A percentile compares a stretch with the other conserved stretches of the same genome.
phyloP scores from a whole-genome alignment of 495 filamentous ascomycete genomes.

The Tuber calosporum region DNA sequence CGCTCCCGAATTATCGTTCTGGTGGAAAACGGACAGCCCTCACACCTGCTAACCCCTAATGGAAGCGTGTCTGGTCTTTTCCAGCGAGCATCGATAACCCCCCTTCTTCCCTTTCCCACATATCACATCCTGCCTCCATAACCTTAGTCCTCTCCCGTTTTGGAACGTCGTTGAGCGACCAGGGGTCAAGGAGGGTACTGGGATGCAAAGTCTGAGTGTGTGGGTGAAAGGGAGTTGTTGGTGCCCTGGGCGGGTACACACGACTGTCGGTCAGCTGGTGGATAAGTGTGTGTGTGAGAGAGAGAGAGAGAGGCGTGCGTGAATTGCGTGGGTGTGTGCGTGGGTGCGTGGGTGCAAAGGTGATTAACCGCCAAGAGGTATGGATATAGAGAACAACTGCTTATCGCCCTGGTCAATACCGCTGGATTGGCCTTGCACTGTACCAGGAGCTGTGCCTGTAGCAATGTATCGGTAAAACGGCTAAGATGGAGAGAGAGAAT shows the following conservation, averaged over 20 bases:
- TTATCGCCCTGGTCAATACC: slow-evolving; percentile 21
- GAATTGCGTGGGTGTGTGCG: neutral
- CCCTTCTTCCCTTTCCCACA: slow-evolving; percentile 10
- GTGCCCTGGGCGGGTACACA: slow-evolving; percentile 28
- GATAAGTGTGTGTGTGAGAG: neutral
- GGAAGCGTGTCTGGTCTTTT: neutral
- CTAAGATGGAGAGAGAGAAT: slow-evolving; percentile 30
- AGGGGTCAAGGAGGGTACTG: slow-evolving; percentile 17
- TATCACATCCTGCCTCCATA: neutral
- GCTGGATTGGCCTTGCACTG: slow-evolving; percentile 31
- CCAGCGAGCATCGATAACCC: neutral
- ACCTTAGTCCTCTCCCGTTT: slow-evolving; percentile 20
- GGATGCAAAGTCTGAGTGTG: slow-evolving; percentile 17
- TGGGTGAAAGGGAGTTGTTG: slow-evolving; percentile 23
- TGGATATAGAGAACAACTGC: slow-evolving; percentile 7
- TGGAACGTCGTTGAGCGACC: slow-evolving; percentile 32
- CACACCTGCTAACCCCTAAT: slow-evolving; percentile 29
- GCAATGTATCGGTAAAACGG: slow-evolving; percentile 30
- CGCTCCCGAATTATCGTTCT: slow-evolving; percentile 19
- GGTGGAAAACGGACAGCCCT: slow-evolving; percentile 35
- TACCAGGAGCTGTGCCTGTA: slow-evolving; percentile 33
- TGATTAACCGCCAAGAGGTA: slow-evolving; percentile 28
- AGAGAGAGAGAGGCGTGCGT: too few relatives aligned
- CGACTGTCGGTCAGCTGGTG: slow-evolving; percentile 28
- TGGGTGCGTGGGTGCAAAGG: slow-evolving; percentile 14